Evolutionary conservation across 306 rosid genomes (phyloP).

Genomic region (Boehmeria nivea): DNA sequence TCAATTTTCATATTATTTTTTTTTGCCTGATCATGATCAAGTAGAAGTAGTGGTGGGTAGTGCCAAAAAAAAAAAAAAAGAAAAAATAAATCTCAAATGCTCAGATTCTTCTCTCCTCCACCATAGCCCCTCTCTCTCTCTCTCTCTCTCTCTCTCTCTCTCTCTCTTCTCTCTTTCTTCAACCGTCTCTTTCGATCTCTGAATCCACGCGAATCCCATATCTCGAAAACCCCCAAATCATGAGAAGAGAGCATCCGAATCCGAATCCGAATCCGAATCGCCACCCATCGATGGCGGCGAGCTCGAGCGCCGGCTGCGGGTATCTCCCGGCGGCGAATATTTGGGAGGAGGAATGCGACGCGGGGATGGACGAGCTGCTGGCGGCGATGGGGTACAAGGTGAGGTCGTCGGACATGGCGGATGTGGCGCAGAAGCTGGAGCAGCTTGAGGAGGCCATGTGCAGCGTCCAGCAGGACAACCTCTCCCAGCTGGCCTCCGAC

Average conservation of each 20-base stretch:
- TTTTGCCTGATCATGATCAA: slow-evolving; percentile 5
- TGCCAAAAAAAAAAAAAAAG: slow-evolving; percentile 13
- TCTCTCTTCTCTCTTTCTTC: neutral
- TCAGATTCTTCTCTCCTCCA: slow-evolving; percentile 34
- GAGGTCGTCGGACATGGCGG: slow-evolving; percentile 68
- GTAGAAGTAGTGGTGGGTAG: slow-evolving; percentile 17
- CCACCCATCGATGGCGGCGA: slow-evolving; percentile 23
- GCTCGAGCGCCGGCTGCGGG: slow-evolving; percentile 18
- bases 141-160: neutral
- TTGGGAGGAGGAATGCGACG: slow-evolving; percentile 56
- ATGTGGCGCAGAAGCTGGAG: slow-evolving; percentile 75
- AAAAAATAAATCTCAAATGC: slow-evolving; percentile 7
- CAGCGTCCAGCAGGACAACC: slow-evolving; percentile 39
- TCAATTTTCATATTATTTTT: slow-evolving; percentile 6
- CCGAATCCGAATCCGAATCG: slow-evolving; percentile 22
- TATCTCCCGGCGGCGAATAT: slow-evolving; percentile 45
- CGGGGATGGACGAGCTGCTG: slow-evolving; percentile 75
- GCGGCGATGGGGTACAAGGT: slow-evolving; percentile 91
- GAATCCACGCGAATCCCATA: neutral
- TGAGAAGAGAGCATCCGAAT: slow-evolving; percentile 60
- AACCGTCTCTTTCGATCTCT: neutral
- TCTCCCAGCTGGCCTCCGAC: slow-evolving; percentile 46
- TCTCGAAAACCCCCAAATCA: slow-evolving; percentile 3
- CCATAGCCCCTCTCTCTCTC: neutral
- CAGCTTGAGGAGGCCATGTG: slow-evolving; percentile 77